phyloP scores from a whole-genome alignment of 2,329 filamentous ascomycete species.

The Ascocoryne sarcoides region DNA sequence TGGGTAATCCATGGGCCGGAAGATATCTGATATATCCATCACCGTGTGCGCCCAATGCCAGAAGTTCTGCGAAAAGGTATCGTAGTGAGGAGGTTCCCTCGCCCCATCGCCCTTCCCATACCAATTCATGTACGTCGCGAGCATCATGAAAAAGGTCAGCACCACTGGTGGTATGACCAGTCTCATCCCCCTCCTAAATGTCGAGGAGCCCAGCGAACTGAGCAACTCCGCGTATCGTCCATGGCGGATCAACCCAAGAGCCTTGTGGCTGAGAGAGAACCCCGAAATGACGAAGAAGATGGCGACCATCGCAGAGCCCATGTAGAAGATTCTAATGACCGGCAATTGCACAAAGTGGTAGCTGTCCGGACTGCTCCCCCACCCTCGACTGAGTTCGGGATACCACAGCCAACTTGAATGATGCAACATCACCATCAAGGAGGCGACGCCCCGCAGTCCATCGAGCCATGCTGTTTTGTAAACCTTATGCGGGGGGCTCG shows the following conservation, averaged over 20 bases:
- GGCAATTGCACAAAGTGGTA: conserved; percentile 26
- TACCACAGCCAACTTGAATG: conserved; percentile 7
- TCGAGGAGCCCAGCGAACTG: conserved; percentile 33
- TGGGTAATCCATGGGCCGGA: conserved; percentile 3
- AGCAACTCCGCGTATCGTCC: conserved; percentile 29
- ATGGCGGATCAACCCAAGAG: conserved; percentile 30
- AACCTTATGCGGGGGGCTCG: conserved; percentile 3
- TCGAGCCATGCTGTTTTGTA: conserved; percentile 37
- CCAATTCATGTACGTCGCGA: conserved; percentile 4
- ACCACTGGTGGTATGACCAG: conserved; percentile 35
- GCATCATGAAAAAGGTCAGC: conserved; percentile 30
- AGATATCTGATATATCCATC: conserved; percentile 6
- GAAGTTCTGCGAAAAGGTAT: conserved; percentile 4
- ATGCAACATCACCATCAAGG: conserved; percentile 14
- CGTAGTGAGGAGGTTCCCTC: conserved; percentile 2
- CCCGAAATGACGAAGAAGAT: conserved; percentile 42
- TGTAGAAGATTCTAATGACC: conserved; percentile 33
- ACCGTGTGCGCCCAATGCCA: conserved; percentile 4
- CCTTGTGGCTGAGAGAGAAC: conserved; percentile 35
- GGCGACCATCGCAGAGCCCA: conserved; percentile 37
- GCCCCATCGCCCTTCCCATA: conserved; percentile 6
- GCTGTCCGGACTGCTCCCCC: conserved; percentile 2
- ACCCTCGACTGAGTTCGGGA: conserved; percentile 5
- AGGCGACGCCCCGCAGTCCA: conserved; percentile 37
- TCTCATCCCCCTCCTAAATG: conserved; percentile 35